Percentiles rank a stretch among this genome's conserved stretches.
Evolutionary conservation across 2,329 filamentous ascomycete species (phyloP).

Genomic region (Aspergillus fumigatus): DNA sequence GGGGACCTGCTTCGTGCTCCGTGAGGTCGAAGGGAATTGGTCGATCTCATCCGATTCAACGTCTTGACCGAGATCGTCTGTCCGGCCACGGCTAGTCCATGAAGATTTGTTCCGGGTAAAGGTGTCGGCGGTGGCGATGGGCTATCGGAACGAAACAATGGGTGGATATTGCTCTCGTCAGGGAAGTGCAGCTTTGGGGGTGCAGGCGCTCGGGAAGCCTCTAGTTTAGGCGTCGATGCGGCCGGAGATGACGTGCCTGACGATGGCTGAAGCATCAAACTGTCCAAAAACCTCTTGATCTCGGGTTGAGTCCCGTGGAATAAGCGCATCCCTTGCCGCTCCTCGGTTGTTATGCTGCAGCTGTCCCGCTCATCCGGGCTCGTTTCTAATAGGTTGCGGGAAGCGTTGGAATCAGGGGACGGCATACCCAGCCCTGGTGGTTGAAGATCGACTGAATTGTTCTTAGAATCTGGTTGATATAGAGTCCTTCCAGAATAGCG

Average conservation of each 20-base stretch:
- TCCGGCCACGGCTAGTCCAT: constrained; percentile 51
- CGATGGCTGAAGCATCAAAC: constrained; percentile 16
- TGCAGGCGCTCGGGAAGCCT: constrained; percentile 10
- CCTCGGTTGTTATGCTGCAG: constrained; percentile 5
- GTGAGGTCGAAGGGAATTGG: constrained; percentile 26
- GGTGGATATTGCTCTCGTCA: constrained; percentile 53
- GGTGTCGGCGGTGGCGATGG: constrained; percentile 49
- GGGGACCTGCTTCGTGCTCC: constrained; percentile 16
- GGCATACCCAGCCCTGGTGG: constrained; percentile 7
- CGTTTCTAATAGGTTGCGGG: constrained; percentile 2
- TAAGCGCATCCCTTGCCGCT: not conserved
- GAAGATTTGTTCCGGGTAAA: constrained; percentile 51
- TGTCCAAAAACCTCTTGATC: constrained; percentile 24
- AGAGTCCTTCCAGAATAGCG: constrained; percentile 30
- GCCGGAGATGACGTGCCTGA: constrained; percentile 16
- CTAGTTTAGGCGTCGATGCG: constrained; percentile 16
- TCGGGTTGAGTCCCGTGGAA: constrained; percentile 13
- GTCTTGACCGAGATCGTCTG: constrained; percentile 45
- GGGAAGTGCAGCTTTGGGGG: constrained; percentile 17
- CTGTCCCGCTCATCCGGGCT: constrained; percentile 8
- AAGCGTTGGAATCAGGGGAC: constrained; percentile 6
- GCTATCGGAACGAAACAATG: constrained; percentile 53
- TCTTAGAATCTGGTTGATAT: constrained; percentile 20
- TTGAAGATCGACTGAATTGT: constrained; percentile 20
- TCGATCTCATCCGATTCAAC: constrained; percentile 34